These are phyloP conservation scores for Bipolaris oryzae DNA, from an alignment of 2,329 filamentous ascomycete species.

Conservation along the genomic window DNA sequence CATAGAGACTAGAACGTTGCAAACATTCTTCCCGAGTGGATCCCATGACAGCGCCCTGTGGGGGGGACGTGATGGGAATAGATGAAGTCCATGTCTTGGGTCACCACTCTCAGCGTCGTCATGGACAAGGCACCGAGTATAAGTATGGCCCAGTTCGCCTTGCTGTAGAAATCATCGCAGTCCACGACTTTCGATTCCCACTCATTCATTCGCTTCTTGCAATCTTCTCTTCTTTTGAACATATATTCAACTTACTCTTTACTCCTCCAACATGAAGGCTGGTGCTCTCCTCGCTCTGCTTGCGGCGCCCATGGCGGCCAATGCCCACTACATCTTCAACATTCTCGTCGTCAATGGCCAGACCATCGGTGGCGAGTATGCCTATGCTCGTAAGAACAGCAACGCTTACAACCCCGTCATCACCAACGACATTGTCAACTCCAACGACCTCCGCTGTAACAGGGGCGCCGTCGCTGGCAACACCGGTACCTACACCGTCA, in stretches of 20 bases:
- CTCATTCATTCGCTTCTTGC: slow-evolving; percentile 10
- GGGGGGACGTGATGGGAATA: slow-evolving; percentile 5
- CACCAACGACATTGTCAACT: slow-evolving; percentile 41
- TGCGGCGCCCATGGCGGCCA: slow-evolving; percentile 31
- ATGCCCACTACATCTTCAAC: slow-evolving; percentile 49
- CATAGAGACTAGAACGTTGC: slow-evolving; percentile 11
- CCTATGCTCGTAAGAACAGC: slow-evolving; percentile 45
- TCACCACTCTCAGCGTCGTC: slow-evolving; percentile 1
- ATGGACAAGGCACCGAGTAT: slow-evolving; percentile 8
- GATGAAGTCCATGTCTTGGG: slow-evolving; percentile 13
- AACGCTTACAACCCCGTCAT: slow-evolving; percentile 44
- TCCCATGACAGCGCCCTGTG: slow-evolving; percentile 5
- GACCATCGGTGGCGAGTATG: slow-evolving; percentile 41
- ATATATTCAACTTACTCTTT: slow-evolving; percentile 11
- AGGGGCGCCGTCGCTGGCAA: slow-evolving; percentile 40
- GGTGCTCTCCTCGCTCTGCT: slow-evolving; percentile 34
- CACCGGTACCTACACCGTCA: slow-evolving; percentile 46
- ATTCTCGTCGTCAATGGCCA: slow-evolving; percentile 43
- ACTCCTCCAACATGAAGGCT: slow-evolving; percentile 37
- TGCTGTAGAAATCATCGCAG: slow-evolving; percentile 7
- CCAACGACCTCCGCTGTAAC: slow-evolving; percentile 46
- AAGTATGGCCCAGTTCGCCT: slow-evolving; percentile 2
- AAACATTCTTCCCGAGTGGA: slow-evolving; percentile 1
- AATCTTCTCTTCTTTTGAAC: slow-evolving; percentile 17
- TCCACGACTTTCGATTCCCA: slow-evolving; percentile 13